Conservation (phyloP, 805 yeast species). For the Cyberlindnera xishuangbannaensis region DNA sequence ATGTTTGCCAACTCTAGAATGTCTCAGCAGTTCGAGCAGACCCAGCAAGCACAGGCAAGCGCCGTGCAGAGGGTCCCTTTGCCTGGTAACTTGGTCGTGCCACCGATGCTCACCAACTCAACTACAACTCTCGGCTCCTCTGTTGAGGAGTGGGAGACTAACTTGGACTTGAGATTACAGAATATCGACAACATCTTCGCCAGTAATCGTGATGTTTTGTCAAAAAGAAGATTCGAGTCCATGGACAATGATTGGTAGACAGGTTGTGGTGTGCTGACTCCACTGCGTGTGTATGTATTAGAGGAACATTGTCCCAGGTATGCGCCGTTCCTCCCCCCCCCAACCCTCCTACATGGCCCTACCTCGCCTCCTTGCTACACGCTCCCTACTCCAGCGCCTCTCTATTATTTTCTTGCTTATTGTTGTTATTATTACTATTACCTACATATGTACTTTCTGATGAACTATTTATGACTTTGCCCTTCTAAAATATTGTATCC, state of each 20-base stretch:
- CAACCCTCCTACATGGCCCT: too few species aligned
- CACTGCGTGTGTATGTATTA: too few species aligned
- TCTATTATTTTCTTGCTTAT: too few species aligned
- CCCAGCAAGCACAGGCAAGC: constrained; percentile 17
- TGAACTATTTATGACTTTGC: constrained; percentile 3
- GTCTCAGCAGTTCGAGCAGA: constrained; percentile 19
- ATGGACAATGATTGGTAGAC: constrained; percentile 25
- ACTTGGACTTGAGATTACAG: constrained; percentile 30
- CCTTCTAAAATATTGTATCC: too few species aligned
- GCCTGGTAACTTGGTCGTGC: constrained; percentile 27
- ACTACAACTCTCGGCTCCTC: constrained; percentile 31
- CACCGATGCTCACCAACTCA: constrained; percentile 32
- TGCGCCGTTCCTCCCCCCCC: too few species aligned
- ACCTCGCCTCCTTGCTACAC: too few species aligned
- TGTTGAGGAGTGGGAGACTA: constrained; percentile 35
- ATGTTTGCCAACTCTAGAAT: constrained; percentile 9
- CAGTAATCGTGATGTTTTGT: constrained; percentile 15
- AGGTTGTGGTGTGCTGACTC: too few species aligned
- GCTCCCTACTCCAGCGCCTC: too few species aligned
- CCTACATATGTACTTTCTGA: constrained; percentile 1
- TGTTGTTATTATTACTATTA: too few species aligned
- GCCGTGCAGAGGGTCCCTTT: constrained; percentile 32
- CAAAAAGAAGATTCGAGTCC: constrained; percentile 24
- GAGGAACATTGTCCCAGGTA: too few species aligned
- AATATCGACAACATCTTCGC: constrained; percentile 26